Base-by-base conservation (phyloP, 495 filamentous ascomycete genomes). In the Hypomontagnella submonticulosa region DNA sequence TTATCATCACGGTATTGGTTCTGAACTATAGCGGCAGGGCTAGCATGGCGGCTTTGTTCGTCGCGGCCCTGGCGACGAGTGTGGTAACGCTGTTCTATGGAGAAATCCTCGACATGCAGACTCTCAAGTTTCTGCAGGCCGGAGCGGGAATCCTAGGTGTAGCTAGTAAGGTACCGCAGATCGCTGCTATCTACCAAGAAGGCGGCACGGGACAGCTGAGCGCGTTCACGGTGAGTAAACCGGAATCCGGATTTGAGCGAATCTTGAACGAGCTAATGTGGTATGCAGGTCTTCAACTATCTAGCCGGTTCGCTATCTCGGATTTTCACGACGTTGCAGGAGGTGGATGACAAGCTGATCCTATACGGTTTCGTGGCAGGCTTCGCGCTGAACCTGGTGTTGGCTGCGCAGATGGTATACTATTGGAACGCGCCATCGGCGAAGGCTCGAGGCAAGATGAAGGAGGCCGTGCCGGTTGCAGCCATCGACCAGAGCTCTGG, bases 301-400 rank as follows among this genome's bases (percentile, higher is more conserved):
- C 92, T 99, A 69, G 81, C 86, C 70, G 95, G 95, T 10, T 95
- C 91, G 57, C 86, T 97, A 37, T 90, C 92, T 10, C 89, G 95
- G 70, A 96, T 99, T 81, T 97, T 97, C 77, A 99, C 95, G 15
- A 99, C 96, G 2, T 77, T 98, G 47, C 92, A 97, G 71, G 95
- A 99, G 81, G 93, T 97, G 62, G 89, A 95, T 67, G 95, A 99
- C 76, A 90, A 91, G 75, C 81, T 98, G 56, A 97, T 99, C 67
- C 85, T 99, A 12, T 97, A 94, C 74, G 90, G 92, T 18, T 97
- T 95, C 82, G 75, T 97, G 43, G 92, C 91, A 1, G 96, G 90
- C 18, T 97, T 96, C 74, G 78, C 83, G 30, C 86, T 99, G 66
- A 99, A 99, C 78, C 78, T 88, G 62, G 84, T 99, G 55, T 80